These are phyloP conservation scores for Yamadazyma trypodendri DNA, from an alignment of 1,139 yeast genomes.

Conservation along the genomic window DNA sequence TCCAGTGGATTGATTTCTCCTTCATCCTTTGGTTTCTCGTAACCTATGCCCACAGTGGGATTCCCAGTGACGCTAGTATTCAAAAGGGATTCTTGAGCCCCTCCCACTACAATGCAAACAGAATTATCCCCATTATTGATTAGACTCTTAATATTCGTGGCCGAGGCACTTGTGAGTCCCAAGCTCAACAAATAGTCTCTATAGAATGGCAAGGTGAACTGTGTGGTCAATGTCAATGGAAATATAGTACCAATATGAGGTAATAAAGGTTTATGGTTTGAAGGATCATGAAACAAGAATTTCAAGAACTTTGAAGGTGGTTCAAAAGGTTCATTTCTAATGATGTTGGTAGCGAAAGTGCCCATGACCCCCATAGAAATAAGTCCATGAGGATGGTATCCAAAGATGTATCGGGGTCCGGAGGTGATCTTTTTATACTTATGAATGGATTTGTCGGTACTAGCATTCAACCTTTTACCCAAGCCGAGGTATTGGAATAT, in stretches of 20 bases:
- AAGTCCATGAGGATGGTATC: conserved; percentile 97
- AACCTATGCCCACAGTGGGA: conserved; percentile 44
- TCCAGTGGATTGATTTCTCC: neutral
- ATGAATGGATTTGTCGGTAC: conserved; percentile 12
- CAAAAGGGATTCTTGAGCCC: conserved; percentile 85
- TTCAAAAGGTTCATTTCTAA: conserved; percentile 44
- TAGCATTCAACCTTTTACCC: conserved; percentile 37
- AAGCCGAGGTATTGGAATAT: conserved; percentile 40
- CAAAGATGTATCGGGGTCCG: conserved; percentile 84
- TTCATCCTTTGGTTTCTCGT: conserved; percentile 40
- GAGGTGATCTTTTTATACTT: conserved; percentile 33
- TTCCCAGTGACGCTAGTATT: conserved; percentile 38
- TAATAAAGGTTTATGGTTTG: conserved; percentile 49
- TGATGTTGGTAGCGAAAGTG: conserved; percentile 76
- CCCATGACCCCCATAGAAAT: conserved; percentile 93
- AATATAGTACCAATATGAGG: conserved; percentile 80
- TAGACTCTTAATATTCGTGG: conserved; percentile 64
- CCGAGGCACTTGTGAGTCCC: conserved; percentile 86
- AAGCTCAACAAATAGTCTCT: conserved; percentile 80
- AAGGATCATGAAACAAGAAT: conserved; percentile 44
- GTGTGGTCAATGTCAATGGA: conserved; percentile 77
- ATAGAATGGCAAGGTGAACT: conserved; percentile 83
- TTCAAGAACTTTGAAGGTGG: conserved; percentile 55
- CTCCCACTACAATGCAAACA: conserved; percentile 89
- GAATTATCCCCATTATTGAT: conserved; percentile 67